Evolutionary conservation across 2,329 filamentous ascomycete species (phyloP).

Genomic region (Trichoderma sp.): DNA sequence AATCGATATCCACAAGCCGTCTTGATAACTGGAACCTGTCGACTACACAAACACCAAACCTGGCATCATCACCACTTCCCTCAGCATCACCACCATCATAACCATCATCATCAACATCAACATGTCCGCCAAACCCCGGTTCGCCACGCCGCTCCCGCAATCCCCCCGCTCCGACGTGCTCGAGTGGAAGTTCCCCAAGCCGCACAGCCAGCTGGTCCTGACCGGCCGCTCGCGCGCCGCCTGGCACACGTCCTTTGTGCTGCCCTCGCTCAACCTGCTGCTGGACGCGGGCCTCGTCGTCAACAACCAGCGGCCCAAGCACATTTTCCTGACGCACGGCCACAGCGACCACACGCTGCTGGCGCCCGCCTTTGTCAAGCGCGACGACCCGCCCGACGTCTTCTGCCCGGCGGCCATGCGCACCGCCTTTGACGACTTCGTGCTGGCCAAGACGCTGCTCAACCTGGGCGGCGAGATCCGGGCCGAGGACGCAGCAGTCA

Average conservation of each 20-base stretch:
- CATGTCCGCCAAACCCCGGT: slow-evolving; percentile 32
- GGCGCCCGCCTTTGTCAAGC: slow-evolving; percentile 47
- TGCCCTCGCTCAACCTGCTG: slow-evolving; percentile 53
- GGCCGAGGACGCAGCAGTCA: slow-evolving; percentile 35
- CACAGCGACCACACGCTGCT: slow-evolving; percentile 52
- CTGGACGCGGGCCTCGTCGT: slow-evolving; percentile 53
- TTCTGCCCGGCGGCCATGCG: slow-evolving; percentile 49
- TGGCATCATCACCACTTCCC: too few species aligned
- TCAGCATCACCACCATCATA: neutral
- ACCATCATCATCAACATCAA: neutral
- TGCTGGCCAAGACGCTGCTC: slow-evolving; percentile 47
- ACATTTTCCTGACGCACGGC: slow-evolving; percentile 55
- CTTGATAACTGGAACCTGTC: neutral
- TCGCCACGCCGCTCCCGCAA: slow-evolving; percentile 50
- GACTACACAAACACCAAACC: neutral
- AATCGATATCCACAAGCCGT: neutral
- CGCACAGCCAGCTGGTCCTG: slow-evolving; percentile 46
- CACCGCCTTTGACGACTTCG: slow-evolving; percentile 44
- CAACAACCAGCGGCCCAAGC: slow-evolving; percentile 50
- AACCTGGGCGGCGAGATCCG: slow-evolving; percentile 45
- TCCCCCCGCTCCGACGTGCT: slow-evolving; percentile 49
- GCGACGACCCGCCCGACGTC: slow-evolving; percentile 50
- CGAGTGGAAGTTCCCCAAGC: slow-evolving; percentile 50
- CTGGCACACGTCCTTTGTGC: slow-evolving; percentile 55
- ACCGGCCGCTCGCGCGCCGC: slow-evolving; percentile 53